Evolutionary conservation across 768 basidiomycete species (phyloP).

Genomic region (Trametes maxima): DNA sequence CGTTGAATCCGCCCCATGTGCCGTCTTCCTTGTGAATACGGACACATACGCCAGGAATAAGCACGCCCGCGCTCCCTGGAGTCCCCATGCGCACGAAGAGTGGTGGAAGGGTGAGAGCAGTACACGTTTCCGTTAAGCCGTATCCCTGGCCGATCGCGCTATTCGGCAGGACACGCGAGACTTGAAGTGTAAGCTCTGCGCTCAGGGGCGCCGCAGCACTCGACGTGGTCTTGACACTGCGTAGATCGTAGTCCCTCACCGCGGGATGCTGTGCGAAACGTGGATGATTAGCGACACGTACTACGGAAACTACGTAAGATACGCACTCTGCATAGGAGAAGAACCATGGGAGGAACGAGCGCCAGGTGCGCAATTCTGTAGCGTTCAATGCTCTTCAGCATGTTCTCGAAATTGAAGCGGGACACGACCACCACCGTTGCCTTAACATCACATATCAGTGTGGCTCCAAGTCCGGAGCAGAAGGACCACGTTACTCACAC

Average conservation of each 20-base stretch:
- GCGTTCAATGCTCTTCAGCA: slow-evolving; percentile 62
- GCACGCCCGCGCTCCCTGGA: slow-evolving; percentile 57
- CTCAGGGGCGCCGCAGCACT: slow-evolving; percentile 60
- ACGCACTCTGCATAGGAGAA: slow-evolving; percentile 47
- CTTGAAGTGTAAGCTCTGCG: slow-evolving; percentile 45
- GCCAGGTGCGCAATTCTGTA: slow-evolving; percentile 58
- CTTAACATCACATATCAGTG: slow-evolving; percentile 24
- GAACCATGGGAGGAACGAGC: slow-evolving; percentile 58
- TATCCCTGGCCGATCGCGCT: slow-evolving; percentile 27
- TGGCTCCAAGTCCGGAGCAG: not conserved
- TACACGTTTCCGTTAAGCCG: slow-evolving; percentile 64
- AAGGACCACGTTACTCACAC: slow-evolving; percentile 52
- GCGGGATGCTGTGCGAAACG: slow-evolving; percentile 48
- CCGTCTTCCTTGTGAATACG: slow-evolving; percentile 63
- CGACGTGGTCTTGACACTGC: slow-evolving; percentile 50
- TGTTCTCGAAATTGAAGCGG: slow-evolving; percentile 61
- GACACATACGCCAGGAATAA: slow-evolving; percentile 60
- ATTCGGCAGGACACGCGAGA: slow-evolving; percentile 30
- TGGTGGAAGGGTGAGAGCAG: slow-evolving; percentile 51
- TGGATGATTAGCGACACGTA: not conserved
- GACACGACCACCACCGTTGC: slow-evolving; percentile 60
- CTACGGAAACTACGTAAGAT: not conserved
- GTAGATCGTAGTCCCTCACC: slow-evolving; percentile 52
- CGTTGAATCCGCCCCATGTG: slow-evolving; percentile 53
- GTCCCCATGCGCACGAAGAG: slow-evolving; percentile 46